A percentile compares a stretch with the other conserved stretches of the same genome.
Evolutionary conservation across 148 eudicot species (phyloP).

Genomic region (Vaccinium darrowii): DNA sequence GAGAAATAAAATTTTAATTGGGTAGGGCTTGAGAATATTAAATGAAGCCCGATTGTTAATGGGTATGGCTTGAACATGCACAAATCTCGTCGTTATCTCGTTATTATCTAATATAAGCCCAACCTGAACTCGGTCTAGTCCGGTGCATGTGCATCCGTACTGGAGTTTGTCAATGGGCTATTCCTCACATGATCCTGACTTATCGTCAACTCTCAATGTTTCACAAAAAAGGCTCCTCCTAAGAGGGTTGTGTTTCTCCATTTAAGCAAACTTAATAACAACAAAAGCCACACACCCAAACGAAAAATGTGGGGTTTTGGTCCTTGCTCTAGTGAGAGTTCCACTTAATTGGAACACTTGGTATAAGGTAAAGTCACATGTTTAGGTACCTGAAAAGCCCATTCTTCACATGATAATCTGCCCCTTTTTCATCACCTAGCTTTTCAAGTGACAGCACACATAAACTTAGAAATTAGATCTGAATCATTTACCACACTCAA

Average conservation of each 20-base stretch:
- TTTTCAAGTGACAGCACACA: constrained; percentile 13
- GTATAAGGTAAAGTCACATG: neutral
- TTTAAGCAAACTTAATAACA: constrained; percentile 16
- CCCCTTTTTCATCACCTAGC: constrained; percentile 20
- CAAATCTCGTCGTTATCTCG: too few species aligned
- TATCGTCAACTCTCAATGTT: neutral
- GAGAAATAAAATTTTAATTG: too few species aligned
- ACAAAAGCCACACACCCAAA: constrained; percentile 16
- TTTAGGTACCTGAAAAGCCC: neutral
- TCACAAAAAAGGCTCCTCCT: neutral
- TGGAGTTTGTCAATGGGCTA: too few species aligned
- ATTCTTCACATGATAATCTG: constrained; percentile 28
- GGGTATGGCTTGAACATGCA: too few species aligned
- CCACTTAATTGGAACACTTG: neutral
- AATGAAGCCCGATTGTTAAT: too few species aligned
- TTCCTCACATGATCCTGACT: constrained; percentile 10
- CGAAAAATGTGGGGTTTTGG: neutral
- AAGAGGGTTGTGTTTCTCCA: constrained; percentile 14
- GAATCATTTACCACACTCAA: neutral
- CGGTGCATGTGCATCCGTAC: too few species aligned
- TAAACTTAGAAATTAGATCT: neutral
- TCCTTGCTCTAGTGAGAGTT: neutral
- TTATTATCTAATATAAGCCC: too few species aligned
- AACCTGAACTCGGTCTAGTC: too few species aligned
- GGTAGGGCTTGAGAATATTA: too few species aligned